Percentiles rank a stretch among this genome's conserved stretches.
These are phyloP conservation scores for Kingdonia uniflora DNA, from an alignment of 164 flowering plant genomes.

Conservation along the genomic window DNA sequence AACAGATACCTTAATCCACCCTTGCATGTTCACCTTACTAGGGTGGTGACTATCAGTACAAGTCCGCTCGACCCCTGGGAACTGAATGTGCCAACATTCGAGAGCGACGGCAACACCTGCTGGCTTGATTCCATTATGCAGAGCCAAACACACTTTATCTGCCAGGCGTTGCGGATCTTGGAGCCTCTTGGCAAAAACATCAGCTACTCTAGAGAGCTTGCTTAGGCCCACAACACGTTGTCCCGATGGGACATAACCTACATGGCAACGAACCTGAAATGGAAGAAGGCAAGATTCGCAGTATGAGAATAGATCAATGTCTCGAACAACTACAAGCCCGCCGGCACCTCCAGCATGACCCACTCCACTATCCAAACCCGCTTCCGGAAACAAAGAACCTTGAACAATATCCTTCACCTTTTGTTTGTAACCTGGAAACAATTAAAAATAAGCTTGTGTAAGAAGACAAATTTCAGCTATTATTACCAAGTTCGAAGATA, in stretches of 20 bases:
- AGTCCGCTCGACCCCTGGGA: slow-evolving; percentile 38
- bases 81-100: slow-evolving; percentile 69
- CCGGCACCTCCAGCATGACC: slow-evolving; percentile 92
- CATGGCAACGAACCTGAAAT: slow-evolving; percentile 83
- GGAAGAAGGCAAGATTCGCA: slow-evolving; percentile 96
- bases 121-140: slow-evolving; percentile 65
- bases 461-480: no score
- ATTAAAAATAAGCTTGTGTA: no score
- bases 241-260: slow-evolving; percentile 88
- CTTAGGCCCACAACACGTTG: slow-evolving; percentile 82
- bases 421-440: slow-evolving; percentile 57
- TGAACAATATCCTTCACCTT: slow-evolving; percentile 70
- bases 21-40: slow-evolving; percentile 22
- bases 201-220: slow-evolving; percentile 84
- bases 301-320: slow-evolving; percentile 76
- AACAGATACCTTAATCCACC: slow-evolving; percentile 37
- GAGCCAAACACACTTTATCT: slow-evolving; percentile 62
- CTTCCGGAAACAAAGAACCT: slow-evolving; percentile 88
- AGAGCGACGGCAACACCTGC: slow-evolving; percentile 80
- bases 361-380: slow-evolving; percentile 52
- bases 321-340: slow-evolving; percentile 84
- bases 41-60: slow-evolving; percentile 21
- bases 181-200: slow-evolving; percentile 82
- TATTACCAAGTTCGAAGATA: no score
- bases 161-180: slow-evolving; percentile 86